Evolutionary conservation across 768 basidiomycete genomes (phyloP).

Genomic region (Cyclocybe aegerita): DNA sequence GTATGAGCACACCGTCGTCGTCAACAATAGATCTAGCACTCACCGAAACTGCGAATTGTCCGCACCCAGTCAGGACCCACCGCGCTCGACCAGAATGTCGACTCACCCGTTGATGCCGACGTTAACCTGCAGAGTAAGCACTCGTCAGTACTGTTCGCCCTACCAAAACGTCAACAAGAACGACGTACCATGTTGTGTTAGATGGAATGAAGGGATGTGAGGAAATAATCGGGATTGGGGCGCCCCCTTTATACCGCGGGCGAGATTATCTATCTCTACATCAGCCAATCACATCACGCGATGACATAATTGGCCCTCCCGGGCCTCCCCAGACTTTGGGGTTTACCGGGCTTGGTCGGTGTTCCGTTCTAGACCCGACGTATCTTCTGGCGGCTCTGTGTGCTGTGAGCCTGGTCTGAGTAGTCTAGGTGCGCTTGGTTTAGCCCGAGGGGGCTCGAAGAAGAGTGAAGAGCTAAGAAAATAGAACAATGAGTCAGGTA

Average conservation of each 20-base stretch:
- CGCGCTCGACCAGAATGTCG: neutral
- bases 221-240: neutral
- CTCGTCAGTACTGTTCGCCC: neutral
- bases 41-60: slow-evolving; percentile 66
- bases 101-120: slow-evolving; percentile 95
- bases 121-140: slow-evolving; percentile 51
- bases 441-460: too few species aligned
- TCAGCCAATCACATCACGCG: slow-evolving; percentile 15
- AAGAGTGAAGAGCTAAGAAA: too few species aligned
- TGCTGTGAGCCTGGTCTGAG: too few species aligned
- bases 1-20: slow-evolving; percentile 5
- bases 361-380: slow-evolving; percentile 15
- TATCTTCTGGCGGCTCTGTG: neutral
- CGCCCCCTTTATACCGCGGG: too few species aligned
- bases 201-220: slow-evolving; percentile 4
- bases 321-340: slow-evolving; percentile 4
- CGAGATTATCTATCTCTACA: neutral
- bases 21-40: slow-evolving; percentile 22
- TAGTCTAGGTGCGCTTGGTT: too few species aligned
- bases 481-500: too few species aligned
- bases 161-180: neutral
- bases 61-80: slow-evolving; percentile 7
- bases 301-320: slow-evolving; percentile 2
- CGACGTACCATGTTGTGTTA: slow-evolving; percentile 22
- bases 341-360: slow-evolving; percentile 8